Base-by-base conservation (phyloP, 768 basidiomycete genomes). In the Tulasnella sp. region DNA sequence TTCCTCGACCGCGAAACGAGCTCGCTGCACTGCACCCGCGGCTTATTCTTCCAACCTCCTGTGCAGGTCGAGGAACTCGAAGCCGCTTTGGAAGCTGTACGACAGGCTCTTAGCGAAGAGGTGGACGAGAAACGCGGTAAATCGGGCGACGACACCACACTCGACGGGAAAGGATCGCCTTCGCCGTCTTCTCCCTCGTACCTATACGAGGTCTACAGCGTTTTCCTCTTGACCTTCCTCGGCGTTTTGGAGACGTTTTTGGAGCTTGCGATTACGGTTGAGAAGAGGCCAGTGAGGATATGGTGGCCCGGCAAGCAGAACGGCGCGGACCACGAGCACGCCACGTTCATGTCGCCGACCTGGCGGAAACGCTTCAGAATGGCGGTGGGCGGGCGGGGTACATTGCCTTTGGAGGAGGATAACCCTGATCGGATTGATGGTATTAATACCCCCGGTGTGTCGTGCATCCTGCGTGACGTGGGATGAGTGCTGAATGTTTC, bases 1-100 rank as follows among this genome's bases (percentile, higher is more conserved):
- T 57, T 57, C 49, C 42, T 49, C 32, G 56, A 57, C 7, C 56
- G 46, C 7, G 39, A 57, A 49, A 52, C 56, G 7, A 12, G 46
- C 27, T 55, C 29, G 46, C 17, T 25, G 53, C 32, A 42, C 19
- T 14, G 48, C 45, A 31, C 31, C 21, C 29, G 15, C 15, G 42
- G 42, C 21, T 31, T 39, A 11, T 35, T 51, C 50, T 31, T 34
- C 29, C 32, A 39, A 36, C 36, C 50, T n/a, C 15, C 50, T 9
- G 23, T 35, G 15, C 32, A n/a, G 1, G 35, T 34, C 31, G 50
- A 35, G n/a, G 50, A 39, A 15, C 23, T 51, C 6, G 34, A 51
- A 51, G 36, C 34, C 23, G 32, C 50, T 1, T 27, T 51, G 17
- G 4, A 27, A 5, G 34, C 34, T 1, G 11, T 51, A 23, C 25